Percentiles rank a stretch among this genome's conserved stretches.
These are phyloP conservation scores for Leccinum variicolor DNA, from an alignment of 768 basidiomycete species.

Conservation along the genomic window DNA sequence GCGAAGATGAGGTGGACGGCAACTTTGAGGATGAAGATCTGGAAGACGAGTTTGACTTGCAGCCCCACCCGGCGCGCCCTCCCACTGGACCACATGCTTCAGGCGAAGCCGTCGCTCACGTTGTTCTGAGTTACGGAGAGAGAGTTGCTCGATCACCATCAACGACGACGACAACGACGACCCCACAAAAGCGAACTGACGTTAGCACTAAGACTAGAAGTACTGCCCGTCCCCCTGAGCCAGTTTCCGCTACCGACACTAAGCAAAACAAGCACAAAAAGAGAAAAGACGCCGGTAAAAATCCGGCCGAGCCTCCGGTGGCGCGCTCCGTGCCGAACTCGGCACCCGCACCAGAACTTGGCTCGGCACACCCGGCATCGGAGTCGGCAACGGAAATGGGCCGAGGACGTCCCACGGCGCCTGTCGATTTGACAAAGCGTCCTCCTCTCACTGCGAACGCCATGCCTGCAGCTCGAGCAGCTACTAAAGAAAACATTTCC, in stretches of 20 bases:
- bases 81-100: slow-evolving; percentile 13
- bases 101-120: slow-evolving; percentile 33
- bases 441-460: slow-evolving; percentile 39
- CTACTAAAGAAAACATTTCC: slow-evolving; percentile 36
- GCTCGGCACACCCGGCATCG: slow-evolving; percentile 31
- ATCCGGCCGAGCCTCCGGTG: slow-evolving; percentile 23
- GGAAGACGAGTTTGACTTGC: slow-evolving; percentile 29
- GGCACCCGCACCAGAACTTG: slow-evolving; percentile 19
- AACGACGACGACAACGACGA: slow-evolving; percentile 1
- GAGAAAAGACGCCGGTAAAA: slow-evolving; percentile 32
- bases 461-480: slow-evolving; percentile 41
- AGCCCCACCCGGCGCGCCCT: slow-evolving; percentile 23
- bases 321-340: slow-evolving; percentile 27
- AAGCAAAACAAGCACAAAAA: slow-evolving; percentile 44
- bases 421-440: slow-evolving; percentile 36
- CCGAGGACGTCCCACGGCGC: slow-evolving; percentile 29
- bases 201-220: slow-evolving; percentile 29
- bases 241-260: slow-evolving; percentile 10
- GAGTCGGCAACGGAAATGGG: slow-evolving; percentile 33
- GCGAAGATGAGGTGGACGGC: slow-evolving; percentile 46
- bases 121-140: slow-evolving; percentile 41
- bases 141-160: slow-evolving; percentile 15
- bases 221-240: slow-evolving; percentile 24
- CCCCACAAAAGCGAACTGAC: slow-evolving; percentile 10
- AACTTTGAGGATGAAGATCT: slow-evolving; percentile 39